Base-by-base conservation (phyloP, 441 rosid species). In the Brassica hybrid region DNA sequence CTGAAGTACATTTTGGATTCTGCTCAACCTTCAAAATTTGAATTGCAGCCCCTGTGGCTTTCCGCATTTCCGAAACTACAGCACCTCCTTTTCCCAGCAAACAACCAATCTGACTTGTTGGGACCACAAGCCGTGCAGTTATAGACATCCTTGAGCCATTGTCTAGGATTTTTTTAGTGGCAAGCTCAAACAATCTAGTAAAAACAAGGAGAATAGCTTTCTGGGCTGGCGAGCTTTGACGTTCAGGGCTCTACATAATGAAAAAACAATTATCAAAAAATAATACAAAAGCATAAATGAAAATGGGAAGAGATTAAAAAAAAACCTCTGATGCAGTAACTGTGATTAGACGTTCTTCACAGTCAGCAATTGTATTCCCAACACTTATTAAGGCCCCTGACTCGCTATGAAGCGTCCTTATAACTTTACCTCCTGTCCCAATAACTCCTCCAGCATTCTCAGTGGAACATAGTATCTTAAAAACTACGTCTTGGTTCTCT, bases 31-130 rank as follows among this genome's bases (percentile, higher is more conserved):
- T 85, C 60, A 91, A 23, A 80, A 96, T 79, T 78, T 85, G 77
- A 50, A 96, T 89, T 79, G 67, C 27, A 58, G 97, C 73, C 69
- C 96, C 86, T 67, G 97, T 92, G 38, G 60, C 79, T 76, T 81
- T 90, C 73, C 99, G 89, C 87, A 92, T 92, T 83, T 91, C 97
- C 25, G 97, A 88, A 79, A 94, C 83, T 70, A 90, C 87, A 21
- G 80, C 56, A 67, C 98, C 99, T 83, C 98, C 91, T 86, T 91
- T 92, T 43, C 99, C 98, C 86, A 96, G 73, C 84, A 96, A 83
- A 83, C 97, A 94, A 66, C 97, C 98, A 81, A 94, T 92, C 72
- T 88, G 90, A 76, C 80, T 90, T 7, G 98, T 84, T 36, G 94
- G 90, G 75, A 96, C 87, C n/a, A 86, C 88, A 62, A 96, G 89